A percentile compares a stretch with the other conserved stretches of the same genome.
These are phyloP conservation scores for Wickerhamiella infanticola DNA, from an alignment of 1,139 yeast species.

Conservation along the genomic window DNA sequence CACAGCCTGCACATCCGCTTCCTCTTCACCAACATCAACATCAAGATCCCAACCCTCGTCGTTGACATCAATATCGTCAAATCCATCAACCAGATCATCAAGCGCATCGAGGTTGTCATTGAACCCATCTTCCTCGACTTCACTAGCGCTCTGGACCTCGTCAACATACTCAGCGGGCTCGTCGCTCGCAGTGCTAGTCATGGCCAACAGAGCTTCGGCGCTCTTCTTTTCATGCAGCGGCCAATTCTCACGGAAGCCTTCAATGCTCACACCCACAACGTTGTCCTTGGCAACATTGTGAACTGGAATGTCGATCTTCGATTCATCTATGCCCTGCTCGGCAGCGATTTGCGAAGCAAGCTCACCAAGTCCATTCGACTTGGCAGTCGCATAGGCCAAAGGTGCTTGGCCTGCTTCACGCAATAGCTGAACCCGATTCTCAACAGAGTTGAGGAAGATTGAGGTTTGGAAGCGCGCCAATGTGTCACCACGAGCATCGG, in stretches of 20 bases:
- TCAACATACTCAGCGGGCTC: conserved; percentile 23
- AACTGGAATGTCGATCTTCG: conserved; percentile 53
- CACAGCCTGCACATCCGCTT: conserved; percentile 31
- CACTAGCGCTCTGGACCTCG: conserved; percentile 11
- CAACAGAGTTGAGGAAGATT: conserved; percentile 58
- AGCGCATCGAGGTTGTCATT: not conserved
- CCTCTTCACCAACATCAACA: conserved; percentile 43
- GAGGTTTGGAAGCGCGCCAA: conserved; percentile 75
- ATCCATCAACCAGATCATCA: conserved; percentile 9
- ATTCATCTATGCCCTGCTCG: conserved; percentile 44
- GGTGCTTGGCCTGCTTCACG: conserved; percentile 71
- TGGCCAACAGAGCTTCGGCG: conserved; percentile 27
- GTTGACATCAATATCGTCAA: conserved; percentile 9
- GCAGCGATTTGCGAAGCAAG: conserved; percentile 56
- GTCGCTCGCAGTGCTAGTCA: not conserved
- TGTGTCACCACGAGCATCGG: conserved; percentile 74
- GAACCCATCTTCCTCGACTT: conserved; percentile 8
- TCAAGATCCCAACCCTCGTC: conserved; percentile 34
- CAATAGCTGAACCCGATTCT: conserved; percentile 60
- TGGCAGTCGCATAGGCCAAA: conserved; percentile 86
- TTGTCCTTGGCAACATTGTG: conserved; percentile 24
- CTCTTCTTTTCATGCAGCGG: conserved; percentile 57
- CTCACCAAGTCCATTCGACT: conserved; percentile 65
- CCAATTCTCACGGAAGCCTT: conserved; percentile 49
- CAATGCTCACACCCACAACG: conserved; percentile 33